Conservation (phyloP, 345 rosid genomes). For the Acer negundo region DNA sequence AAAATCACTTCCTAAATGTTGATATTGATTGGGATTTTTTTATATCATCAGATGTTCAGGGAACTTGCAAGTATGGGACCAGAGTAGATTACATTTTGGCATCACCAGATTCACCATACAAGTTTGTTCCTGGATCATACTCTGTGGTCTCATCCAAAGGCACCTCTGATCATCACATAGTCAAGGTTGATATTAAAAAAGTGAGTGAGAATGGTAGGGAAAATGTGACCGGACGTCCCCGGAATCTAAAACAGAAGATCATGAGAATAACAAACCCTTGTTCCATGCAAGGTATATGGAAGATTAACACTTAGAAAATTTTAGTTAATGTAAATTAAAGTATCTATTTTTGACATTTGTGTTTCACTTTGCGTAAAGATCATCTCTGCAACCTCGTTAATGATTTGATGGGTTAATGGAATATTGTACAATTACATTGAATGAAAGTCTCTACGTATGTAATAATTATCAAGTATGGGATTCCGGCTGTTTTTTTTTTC, state of each 20-base stretch:
- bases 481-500: too few species aligned
- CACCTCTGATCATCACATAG: constrained; percentile 94
- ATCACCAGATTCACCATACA: constrained; percentile 60
- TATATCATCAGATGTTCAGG: constrained; percentile 67
- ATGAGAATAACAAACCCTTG: constrained; percentile 38
- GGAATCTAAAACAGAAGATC: constrained; percentile 44
- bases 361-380: not conserved
- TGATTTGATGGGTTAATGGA: not conserved
- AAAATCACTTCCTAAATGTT: not conserved
- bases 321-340: not conserved
- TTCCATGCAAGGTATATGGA: constrained; percentile 42
- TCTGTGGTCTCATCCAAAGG: constrained; percentile 87
- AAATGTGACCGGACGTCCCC: constrained; percentile 25
- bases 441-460: not conserved
- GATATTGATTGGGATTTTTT: constrained; percentile 2
- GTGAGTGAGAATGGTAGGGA: constrained; percentile 28
- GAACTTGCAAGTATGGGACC: constrained; percentile 96
- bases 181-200: constrained; percentile 68
- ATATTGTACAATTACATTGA: too few species aligned
- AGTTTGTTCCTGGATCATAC: constrained; percentile 78
- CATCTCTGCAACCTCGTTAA: not conserved
- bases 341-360: not conserved
- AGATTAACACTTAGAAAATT: constrained; percentile 20
- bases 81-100: constrained; percentile 78
- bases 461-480: too few species aligned